phyloP scores from a whole-genome alignment of 192 early-diverging fungal species.

The Coemansia erecta region DNA sequence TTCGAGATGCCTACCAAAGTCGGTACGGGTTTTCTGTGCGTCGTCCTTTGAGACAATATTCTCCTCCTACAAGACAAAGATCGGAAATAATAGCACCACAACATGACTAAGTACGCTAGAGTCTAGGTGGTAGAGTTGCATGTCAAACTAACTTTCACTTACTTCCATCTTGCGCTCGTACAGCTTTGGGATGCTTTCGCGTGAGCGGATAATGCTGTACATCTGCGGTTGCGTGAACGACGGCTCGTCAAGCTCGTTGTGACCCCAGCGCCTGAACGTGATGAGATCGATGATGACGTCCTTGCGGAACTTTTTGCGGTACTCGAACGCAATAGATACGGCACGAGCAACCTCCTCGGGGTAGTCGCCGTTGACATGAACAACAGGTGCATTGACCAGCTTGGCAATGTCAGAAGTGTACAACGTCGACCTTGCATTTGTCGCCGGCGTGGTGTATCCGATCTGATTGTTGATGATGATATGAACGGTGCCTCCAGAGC shows the following conservation, averaged over 20 bases:
- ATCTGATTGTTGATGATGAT: conserved; percentile 99
- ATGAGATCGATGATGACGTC: conserved; percentile 95
- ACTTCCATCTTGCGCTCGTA: conserved; percentile 79
- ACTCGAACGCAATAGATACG: conserved; percentile 80
- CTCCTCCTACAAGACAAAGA: conserved; percentile 17
- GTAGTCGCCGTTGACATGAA: conserved; percentile 95
- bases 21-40: conserved; percentile 23
- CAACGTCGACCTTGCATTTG: conserved; percentile 86
- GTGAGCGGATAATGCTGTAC: conserved; percentile 89
- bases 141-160: background rate
- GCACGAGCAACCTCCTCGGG: conserved; percentile 92
- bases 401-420: conserved; percentile 96
- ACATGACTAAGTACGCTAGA: background rate
- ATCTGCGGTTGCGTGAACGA: conserved; percentile 95
- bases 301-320: conserved; percentile 90
- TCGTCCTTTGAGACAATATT: conserved; percentile 23
- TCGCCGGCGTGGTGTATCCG: conserved; percentile 94
- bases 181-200: conserved; percentile 77
- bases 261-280: conserved; percentile 94
- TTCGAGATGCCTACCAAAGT: conserved; percentile 37
- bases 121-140: background rate
- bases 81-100: background rate
- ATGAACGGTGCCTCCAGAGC: conserved; percentile 92
- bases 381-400: conserved; percentile 92
- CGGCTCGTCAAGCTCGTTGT: conserved; percentile 98